Evolutionary conservation across 495 filamentous ascomycete species (phyloP).

Genomic region (Penicillium goetzii): DNA sequence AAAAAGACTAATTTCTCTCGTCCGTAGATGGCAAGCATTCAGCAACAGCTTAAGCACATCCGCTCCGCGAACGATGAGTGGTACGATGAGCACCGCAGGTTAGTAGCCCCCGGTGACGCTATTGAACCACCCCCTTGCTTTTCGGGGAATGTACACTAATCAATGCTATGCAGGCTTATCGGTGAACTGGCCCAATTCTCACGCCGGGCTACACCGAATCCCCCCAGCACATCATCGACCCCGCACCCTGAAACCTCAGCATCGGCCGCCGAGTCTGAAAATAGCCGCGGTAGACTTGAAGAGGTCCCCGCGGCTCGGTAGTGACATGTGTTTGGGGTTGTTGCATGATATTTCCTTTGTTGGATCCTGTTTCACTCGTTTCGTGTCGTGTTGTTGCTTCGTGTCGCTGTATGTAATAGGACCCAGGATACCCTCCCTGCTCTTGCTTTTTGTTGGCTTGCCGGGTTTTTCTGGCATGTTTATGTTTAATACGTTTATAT

Average conservation of each 20-base stretch:
- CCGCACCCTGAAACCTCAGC: conserved; percentile 33
- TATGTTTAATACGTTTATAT: conserved; percentile 29
- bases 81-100: conserved; percentile 52
- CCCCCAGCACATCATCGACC: conserved; percentile 40
- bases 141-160: conserved; percentile 4
- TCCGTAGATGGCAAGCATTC: conserved; percentile 54
- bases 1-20: conserved; percentile 28
- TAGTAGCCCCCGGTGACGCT: conserved; percentile 17
- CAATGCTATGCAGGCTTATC: conserved; percentile 39
- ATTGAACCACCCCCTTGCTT: conserved; percentile 3
- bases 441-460: conserved; percentile 17
- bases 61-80: conserved; percentile 50
- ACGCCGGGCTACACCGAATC: conserved; percentile 39
- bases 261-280: conserved; percentile 30
- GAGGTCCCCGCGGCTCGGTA: conserved; percentile 21
- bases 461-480: conserved; percentile 12
- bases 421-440: conserved; percentile 49
- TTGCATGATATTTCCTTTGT: conserved; percentile 30
- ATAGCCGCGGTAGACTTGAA: conserved; percentile 19
- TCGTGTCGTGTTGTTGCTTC: conserved; percentile 31
- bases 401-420: conserved; percentile 45
- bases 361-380: conserved; percentile 32
- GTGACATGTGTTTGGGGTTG: conserved; percentile 11
- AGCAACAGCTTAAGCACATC: conserved; percentile 57
- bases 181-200: conserved; percentile 48